A percentile compares a stretch with the other conserved stretches of the same genome.
Evolutionary conservation across 257 asterid genomes (phyloP).

Genomic region (Avicennia marina): DNA sequence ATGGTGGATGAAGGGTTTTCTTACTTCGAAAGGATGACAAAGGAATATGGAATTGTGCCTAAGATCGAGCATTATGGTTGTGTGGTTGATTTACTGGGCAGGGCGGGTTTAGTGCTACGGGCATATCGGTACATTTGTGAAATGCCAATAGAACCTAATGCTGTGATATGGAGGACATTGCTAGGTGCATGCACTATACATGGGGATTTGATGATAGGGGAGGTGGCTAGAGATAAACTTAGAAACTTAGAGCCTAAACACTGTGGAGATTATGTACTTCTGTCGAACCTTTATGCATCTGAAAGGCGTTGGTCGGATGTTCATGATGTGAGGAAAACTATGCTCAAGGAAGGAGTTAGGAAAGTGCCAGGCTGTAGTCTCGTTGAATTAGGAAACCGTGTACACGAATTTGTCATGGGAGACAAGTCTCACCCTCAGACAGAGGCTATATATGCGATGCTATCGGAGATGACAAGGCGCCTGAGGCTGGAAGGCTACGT

Average conservation of each 20-base stretch:
- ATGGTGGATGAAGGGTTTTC: conserved; percentile 65
- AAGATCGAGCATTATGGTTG: conserved; percentile 82
- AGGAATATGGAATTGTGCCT: conserved; percentile 45
- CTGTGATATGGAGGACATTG: conserved; percentile 79
- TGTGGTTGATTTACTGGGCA: conserved; percentile 76
- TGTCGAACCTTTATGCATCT: conserved; percentile 76
- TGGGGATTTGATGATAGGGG: conserved; percentile 50
- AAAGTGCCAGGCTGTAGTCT: conserved; percentile 78
- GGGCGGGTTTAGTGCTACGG: conserved; percentile 63
- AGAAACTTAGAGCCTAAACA: conserved; percentile 60
- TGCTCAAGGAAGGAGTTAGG: conserved; percentile 71
- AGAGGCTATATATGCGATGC: conserved; percentile 58
- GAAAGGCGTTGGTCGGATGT: conserved; percentile 78
- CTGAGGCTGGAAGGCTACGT: conserved; percentile 66
- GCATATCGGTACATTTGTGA: conserved; percentile 56
- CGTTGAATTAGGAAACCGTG: conserved; percentile 61
- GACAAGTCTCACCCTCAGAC: conserved; percentile 65
- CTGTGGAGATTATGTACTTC: conserved; percentile 73
- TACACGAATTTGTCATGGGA: conserved; percentile 73
- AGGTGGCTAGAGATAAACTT: conserved; percentile 48
- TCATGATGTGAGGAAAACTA: conserved; percentile 44
- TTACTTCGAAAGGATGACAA: conserved; percentile 55
- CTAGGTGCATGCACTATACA: conserved; percentile 63
- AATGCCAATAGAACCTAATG: conserved; percentile 70
- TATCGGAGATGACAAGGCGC: conserved; percentile 65